These are phyloP conservation scores for Aurinia saxatilis DNA, from an alignment of 345 rosid species.

Conservation along the genomic window DNA sequence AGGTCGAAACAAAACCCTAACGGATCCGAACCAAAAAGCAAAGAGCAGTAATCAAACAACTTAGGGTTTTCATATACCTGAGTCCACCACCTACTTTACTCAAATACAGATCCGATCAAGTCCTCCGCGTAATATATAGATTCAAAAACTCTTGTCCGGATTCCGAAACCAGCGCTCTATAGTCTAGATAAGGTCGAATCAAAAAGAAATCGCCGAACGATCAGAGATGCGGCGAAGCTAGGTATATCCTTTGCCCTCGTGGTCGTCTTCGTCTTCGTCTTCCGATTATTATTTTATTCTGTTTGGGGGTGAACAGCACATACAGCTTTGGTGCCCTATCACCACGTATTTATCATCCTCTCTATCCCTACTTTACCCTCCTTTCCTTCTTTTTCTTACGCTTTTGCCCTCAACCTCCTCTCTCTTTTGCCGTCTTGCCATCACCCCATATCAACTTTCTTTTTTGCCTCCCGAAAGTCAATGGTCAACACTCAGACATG, in stretches of 20 bases:
- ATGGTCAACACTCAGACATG: conserved; percentile 8
- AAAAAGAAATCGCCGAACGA: neutral
- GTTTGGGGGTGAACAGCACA: conserved; percentile 19
- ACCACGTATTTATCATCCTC: conserved; percentile 26
- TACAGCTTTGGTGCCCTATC: conserved; percentile 28
- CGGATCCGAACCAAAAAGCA: conserved; percentile 27
- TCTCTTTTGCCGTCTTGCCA: neutral
- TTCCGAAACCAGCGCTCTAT: neutral
- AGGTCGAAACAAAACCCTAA: neutral
- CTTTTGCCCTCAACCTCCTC: conserved; percentile 5
- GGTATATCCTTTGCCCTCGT: neutral
- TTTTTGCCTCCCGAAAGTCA: neutral
- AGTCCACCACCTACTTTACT: neutral
- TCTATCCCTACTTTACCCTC: conserved; percentile 26
- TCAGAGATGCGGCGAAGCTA: neutral
- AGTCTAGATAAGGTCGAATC: neutral
- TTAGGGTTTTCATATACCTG: conserved; percentile 31
- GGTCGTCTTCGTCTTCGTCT: neutral
- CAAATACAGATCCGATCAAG: conserved; percentile 5
- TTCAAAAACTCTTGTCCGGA: neutral
- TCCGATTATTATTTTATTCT: neutral
- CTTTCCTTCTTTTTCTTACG: neutral
- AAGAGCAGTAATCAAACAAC: conserved; percentile 32
- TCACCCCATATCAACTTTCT: too few relatives aligned
- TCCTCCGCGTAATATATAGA: neutral